Base-by-base conservation (phyloP, 208 protist species). In the Acanthamoeba healyi region DNA sequence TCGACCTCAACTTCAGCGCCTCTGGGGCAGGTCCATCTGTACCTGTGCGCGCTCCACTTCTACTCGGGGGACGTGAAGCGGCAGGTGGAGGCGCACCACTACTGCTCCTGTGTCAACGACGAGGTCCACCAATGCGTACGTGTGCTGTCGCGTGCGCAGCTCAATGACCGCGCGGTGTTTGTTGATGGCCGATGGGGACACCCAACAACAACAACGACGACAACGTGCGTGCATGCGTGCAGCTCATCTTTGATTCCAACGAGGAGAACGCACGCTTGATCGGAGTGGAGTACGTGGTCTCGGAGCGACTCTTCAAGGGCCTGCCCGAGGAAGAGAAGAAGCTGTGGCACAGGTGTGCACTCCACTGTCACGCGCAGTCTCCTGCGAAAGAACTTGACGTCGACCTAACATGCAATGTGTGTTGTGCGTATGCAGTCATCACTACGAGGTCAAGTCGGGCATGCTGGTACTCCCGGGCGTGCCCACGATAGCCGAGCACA, bases 281-380 rank as follows among this genome's bases (percentile, higher is more conserved):
- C 61, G 94, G 94, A 40, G 65, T 95, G 29, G 94, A 95, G 92
- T 94, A 94, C 34, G 89, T 95, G 10, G 49, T 95, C 49, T 89
- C 88, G 0, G 89, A 94, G 34, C n/a, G 86, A 26, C 29, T 94
- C 24, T 95, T 72, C 82, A 44, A 84, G 46, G 42, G 14, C 58
- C 81, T 95, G 34, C 65, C 58, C 44, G 32, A n/a, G 40, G 94
- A 87, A 32, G 94, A 95, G 82, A 77, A 95, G 82, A 72, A 95
- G 29, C 10, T 94, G 29, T 95, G 94, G 94, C 94, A 95, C 79
- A 77, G 67, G 67, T 77, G 22, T 49, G 44, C 12, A 15, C 44
- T 12, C 7, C 7, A 49, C 44, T 12, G 12, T 12, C 44, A 49
- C 44, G 4, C 44, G 44, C 44, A 70, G 61, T 12, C 44, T 49